These are phyloP conservation scores for Agarophyton chilense DNA, from an alignment of 23 red algal species.

Conservation along the genomic window DNA sequence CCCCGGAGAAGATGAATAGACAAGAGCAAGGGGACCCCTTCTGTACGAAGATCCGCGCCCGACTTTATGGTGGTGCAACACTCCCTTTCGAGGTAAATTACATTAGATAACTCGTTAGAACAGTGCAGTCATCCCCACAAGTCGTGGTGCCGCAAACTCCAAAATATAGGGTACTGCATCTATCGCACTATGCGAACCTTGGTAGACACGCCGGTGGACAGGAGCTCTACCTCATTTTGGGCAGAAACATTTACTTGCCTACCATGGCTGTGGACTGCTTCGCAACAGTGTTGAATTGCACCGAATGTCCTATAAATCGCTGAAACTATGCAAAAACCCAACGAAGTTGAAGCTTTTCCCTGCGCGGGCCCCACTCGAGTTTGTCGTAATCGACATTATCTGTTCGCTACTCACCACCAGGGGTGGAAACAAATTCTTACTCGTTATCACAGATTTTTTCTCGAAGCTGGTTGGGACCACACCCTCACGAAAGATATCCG, in stretches of 20 bases:
- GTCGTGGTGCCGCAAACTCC: not conserved
- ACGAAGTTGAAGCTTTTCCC: constrained; percentile 15
- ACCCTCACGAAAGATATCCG: too few relatives aligned
- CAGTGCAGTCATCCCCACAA: not conserved
- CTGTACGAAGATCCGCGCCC: not conserved
- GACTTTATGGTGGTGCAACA: not conserved
- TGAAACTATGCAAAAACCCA: not conserved
- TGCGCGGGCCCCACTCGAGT: too few relatives aligned
- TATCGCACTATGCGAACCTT: not conserved
- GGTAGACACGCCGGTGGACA: not conserved
- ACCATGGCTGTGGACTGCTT: not conserved
- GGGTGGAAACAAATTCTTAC: not conserved
- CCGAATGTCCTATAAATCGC: not conserved
- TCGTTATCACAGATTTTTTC: constrained; percentile 22
- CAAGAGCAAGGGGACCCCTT: not conserved
- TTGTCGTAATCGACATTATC: not conserved
- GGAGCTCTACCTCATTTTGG: too few relatives aligned
- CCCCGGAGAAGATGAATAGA: too few relatives aligned
- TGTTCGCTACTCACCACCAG: not conserved
- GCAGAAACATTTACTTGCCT: constrained; percentile 1
- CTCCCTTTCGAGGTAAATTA: not conserved
- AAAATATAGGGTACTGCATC: not conserved
- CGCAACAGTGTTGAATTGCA: not conserved
- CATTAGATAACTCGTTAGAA: not conserved
- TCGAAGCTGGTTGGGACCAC: constrained; percentile 19